Conservation (phyloP, 2,329 filamentous ascomycete species). For the Aspergillus fumigatus region DNA sequence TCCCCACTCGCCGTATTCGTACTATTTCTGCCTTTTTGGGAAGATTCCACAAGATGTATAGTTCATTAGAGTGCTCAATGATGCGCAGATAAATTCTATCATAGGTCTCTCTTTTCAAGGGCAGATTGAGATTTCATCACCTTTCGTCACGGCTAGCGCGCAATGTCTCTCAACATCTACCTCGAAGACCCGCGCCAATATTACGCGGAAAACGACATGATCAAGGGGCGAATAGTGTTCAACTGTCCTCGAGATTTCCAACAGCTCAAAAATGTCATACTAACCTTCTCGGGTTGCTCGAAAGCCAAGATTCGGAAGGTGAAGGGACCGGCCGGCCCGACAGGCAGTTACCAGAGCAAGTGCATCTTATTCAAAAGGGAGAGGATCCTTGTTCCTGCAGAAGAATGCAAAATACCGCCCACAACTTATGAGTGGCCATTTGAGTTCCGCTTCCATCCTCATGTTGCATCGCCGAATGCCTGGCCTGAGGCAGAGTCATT, state of each 20-base stretch:
- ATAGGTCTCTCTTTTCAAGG: too few relatives aligned
- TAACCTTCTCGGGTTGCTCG: slow-evolving; percentile 9
- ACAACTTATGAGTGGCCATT: slow-evolving; percentile 12
- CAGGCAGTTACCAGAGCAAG: slow-evolving; percentile 13
- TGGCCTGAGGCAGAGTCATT: slow-evolving; percentile 9
- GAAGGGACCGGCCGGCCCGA: slow-evolving; percentile 8
- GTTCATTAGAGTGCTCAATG: too few relatives aligned
- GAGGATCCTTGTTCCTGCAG: slow-evolving; percentile 2
- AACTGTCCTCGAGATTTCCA: slow-evolving; percentile 2
- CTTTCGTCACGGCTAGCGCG: too few relatives aligned
- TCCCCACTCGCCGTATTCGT: too few relatives aligned
- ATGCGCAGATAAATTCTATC: too few relatives aligned
- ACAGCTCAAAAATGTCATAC: slow-evolving; percentile 7
- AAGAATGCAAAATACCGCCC: slow-evolving; percentile 1
- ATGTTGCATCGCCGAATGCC: not conserved
- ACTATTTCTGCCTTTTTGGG: slow-evolving; percentile 3
- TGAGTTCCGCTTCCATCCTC: slow-evolving; percentile 6
- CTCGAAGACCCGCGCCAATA: slow-evolving; percentile 3
- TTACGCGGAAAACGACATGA: slow-evolving; percentile 7
- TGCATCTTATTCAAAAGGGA: slow-evolving; percentile 13
- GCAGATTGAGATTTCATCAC: not conserved
- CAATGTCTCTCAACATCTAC: slow-evolving; percentile 11
- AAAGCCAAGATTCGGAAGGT: slow-evolving; percentile 14
- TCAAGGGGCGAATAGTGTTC: slow-evolving; percentile 6
- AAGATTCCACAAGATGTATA: not conserved